Evolutionary conservation across 257 asterid species (phyloP), one percentile per base, ranked within the genome.

Genomic region (Nicotiana undulata): DNA sequence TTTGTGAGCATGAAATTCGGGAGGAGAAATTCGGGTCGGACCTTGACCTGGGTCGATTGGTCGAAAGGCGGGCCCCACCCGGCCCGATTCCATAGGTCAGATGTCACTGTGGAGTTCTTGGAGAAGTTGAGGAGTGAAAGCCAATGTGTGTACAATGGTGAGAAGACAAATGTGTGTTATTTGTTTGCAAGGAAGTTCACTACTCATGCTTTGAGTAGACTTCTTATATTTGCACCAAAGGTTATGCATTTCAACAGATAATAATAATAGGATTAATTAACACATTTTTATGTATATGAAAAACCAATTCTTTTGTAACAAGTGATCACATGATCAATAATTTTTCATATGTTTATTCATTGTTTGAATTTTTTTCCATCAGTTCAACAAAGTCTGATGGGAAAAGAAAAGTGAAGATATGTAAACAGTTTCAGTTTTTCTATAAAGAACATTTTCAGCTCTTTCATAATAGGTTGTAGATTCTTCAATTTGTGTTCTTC

Each of bases 31-130:
- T 75, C 97, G 0, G 89, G 85, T 67, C 80, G 97, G 80, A 86
- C 89, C 4, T 80, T 95, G 88, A 93, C 99, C 3, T 89, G 89
- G 90, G 99, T 90, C 1, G 94, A 95, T 76, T 95, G 98, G 99
- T 88, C 97, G 8, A 86, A 85, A 53, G 97, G 97, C 5, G 97
- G 98, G 74, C 94, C 97, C 18, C 99, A 95, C 77, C 98, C 99
- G 0, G 44, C 88, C 22, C 86, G 85, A 65, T 93, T 80, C 52
- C 63, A 82, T 1, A 82, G 96, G 82, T 78, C 89, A 4, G 83
- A 88, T 34, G 80, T 95, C 5, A 85, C 87, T 1, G 82, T 75
- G 24, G 91, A 83, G 85, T 83, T 86, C 53, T 75, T 95, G 88
- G 88, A 88, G 86, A 86, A 15, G 79, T 20, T 95, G 85, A 90